phyloP scores from a whole-genome alignment of 23 red algal species.

The Pyropia haitanensis region DNA sequence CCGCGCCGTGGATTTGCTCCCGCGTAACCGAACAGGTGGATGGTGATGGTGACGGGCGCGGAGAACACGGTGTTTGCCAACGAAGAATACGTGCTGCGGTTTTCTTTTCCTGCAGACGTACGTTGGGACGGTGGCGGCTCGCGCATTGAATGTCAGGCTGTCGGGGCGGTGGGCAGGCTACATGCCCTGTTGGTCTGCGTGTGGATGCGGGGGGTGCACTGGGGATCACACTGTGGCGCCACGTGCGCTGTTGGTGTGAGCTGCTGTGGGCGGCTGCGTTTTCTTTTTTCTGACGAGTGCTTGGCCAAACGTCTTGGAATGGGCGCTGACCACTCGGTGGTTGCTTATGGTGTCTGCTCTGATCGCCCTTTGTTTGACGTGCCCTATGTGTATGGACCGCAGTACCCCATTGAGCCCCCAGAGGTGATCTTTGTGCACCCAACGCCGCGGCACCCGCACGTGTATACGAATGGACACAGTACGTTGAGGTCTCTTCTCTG shows the following conservation, averaged over 20 bases:
- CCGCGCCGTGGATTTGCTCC: too few species aligned
- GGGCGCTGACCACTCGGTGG: background rate
- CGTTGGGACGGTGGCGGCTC: background rate
- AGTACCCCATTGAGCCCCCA: conserved; percentile 87
- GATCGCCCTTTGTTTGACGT: background rate
- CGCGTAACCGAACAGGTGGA: conserved; percentile 19
- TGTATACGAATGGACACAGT: conserved; percentile 91
- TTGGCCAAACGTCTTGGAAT: background rate
- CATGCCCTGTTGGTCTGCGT: too few species aligned
- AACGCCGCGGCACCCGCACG: conserved; percentile 72
- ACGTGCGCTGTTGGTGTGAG: too few species aligned
- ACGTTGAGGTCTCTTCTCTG: background rate
- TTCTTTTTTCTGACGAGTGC: too few species aligned
- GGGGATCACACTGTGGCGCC: too few species aligned
- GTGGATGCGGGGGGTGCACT: too few species aligned
- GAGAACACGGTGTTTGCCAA: conserved; percentile 64
- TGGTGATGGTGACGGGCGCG: conserved; percentile 72
- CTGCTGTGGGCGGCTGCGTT: too few species aligned
- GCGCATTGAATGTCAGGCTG: too few species aligned
- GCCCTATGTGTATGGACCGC: background rate
- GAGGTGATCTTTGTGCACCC: conserved; percentile 84
- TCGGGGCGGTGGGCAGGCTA: too few species aligned
- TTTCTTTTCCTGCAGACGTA: conserved; percentile 72
- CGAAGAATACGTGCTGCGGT: conserved; percentile 72
- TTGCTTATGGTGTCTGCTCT: background rate